phyloP scores from a whole-genome alignment of 139 green algal species.

The Volvox reticuliferus region DNA sequence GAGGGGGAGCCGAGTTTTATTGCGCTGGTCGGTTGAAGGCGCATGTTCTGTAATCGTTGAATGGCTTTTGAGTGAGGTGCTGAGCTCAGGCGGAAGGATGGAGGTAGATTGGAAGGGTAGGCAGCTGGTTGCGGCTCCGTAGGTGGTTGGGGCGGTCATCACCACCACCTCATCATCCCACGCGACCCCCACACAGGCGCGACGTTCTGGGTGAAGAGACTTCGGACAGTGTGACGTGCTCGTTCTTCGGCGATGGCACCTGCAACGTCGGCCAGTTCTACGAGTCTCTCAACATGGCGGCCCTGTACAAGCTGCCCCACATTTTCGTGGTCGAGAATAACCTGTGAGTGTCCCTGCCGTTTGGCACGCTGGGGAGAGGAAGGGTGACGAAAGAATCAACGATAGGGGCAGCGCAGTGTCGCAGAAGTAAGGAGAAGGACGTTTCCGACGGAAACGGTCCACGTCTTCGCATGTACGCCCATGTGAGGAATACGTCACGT shows the following conservation, averaged over 20 bases:
- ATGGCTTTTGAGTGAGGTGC: too few relatives aligned
- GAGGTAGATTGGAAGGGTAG: too few relatives aligned
- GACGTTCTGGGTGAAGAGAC: constrained; percentile 87
- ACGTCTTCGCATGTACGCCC: too few relatives aligned
- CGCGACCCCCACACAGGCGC: constrained; percentile 46
- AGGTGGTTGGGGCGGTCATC: neutral
- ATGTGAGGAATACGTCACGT: too few relatives aligned
- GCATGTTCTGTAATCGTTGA: too few relatives aligned
- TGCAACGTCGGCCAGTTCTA: constrained; percentile 99
- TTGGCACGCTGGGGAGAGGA: neutral
- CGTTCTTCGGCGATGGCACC: constrained; percentile 98
- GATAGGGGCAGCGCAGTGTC: too few relatives aligned
- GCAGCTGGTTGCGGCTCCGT: too few relatives aligned
- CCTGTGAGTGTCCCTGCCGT: constrained; percentile 75
- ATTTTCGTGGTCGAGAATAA: constrained; percentile 99
- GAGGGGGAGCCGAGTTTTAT: too few relatives aligned
- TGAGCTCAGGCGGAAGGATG: too few relatives aligned
- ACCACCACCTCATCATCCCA: neutral
- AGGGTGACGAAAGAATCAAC: neutral
- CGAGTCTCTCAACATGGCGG: constrained; percentile 97
- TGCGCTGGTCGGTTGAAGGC: too few relatives aligned
- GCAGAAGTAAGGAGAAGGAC: too few relatives aligned
- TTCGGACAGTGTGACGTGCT: constrained; percentile 82
- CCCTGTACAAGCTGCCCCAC: constrained; percentile 97
- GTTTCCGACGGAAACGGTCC: too few relatives aligned